Evolutionary conservation across 148 eudicot genomes (phyloP).

Genomic region (Chenopodium suecicum): DNA sequence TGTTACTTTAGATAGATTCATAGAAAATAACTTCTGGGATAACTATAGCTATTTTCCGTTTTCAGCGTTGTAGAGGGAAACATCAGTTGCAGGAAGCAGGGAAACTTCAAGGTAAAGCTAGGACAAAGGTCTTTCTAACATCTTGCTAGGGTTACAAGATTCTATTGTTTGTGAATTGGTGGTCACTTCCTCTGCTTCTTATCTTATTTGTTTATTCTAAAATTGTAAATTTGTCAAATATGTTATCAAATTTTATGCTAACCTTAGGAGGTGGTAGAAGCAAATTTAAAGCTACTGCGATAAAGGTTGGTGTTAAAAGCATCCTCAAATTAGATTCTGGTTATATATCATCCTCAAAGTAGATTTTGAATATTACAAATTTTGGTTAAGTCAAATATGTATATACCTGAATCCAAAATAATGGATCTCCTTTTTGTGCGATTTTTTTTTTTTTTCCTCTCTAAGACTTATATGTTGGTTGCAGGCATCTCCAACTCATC

Average conservation of each 20-base stretch:
- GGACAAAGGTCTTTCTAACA: constrained; percentile 49
- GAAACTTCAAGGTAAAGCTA: constrained; percentile 66
- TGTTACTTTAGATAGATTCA: neutral
- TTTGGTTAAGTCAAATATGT: neutral
- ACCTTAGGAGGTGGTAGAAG: constrained; percentile 68
- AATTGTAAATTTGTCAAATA: neutral
- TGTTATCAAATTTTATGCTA: neutral
- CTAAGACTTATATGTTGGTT: constrained; percentile 1
- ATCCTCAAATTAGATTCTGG: constrained; percentile 34
- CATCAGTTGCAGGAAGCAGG: constrained; percentile 82
- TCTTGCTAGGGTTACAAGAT: neutral
- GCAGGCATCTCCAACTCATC: constrained; percentile 79
- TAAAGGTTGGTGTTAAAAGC: constrained; percentile 67
- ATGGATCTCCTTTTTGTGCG: neutral
- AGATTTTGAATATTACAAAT: too few relatives aligned
- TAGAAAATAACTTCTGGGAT: neutral
- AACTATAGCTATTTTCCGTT: constrained; percentile 3
- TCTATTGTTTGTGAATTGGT: constrained; percentile 1
- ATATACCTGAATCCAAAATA: neutral
- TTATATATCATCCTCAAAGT: neutral
- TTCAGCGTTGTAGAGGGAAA: constrained; percentile 72
- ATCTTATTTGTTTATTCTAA: neutral
- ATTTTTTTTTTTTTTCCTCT: neutral
- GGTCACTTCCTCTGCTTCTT: neutral
- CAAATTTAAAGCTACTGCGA: constrained; percentile 62